Base-by-base conservation (phyloP, 441 rosid genomes). In the Aquilaria agallochum region DNA sequence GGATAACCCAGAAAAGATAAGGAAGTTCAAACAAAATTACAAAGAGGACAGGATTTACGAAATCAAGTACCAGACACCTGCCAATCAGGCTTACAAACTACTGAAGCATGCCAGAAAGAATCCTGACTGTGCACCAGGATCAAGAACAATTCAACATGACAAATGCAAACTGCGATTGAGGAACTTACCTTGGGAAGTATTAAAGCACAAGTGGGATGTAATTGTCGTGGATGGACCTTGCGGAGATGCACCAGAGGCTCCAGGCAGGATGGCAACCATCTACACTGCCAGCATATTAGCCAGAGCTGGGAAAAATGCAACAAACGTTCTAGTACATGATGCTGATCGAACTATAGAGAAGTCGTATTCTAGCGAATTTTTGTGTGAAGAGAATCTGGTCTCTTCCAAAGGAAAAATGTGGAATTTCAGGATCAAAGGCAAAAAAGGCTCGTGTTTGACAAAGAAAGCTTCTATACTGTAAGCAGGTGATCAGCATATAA, bases 361-460 rank as follows among this genome's bases (percentile, higher is more conserved):
- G 59, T 86, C 89, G 87, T 71, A 83, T 71, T 83, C 89, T 11
- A 73, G 87, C 89, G 92, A 86, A 32, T 87, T 87, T 59, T 73
- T 87, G 48, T 84, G 88, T 9, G 85, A 82, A 55, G 86, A 82
- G 62, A 87, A 87, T 72, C 67, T 78, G 62, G 74, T 78, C 72
- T 80, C 80, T 59, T 74, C 86, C 5, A 84, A 77, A 75, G 93
- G 86, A 30, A 72, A 65, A 61, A 61, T 83, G 50, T 83, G 87
- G 89, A 72, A 70, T 64, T 83, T 81, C 56, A 67, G 64, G 73
- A 62, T 86, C 68, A 50, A 54, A 0, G 40, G 54, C 10, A 49
- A 50, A 56, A 20, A 20, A 20, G 27, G 27, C 27, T 20, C 27
- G 27, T 20, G 27, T 20, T 20, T 20, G 27, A 1, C 27, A 20